Evolutionary conservation across 257 asterid genomes (phyloP).

Genomic region (Orobanche coerulescens): DNA sequence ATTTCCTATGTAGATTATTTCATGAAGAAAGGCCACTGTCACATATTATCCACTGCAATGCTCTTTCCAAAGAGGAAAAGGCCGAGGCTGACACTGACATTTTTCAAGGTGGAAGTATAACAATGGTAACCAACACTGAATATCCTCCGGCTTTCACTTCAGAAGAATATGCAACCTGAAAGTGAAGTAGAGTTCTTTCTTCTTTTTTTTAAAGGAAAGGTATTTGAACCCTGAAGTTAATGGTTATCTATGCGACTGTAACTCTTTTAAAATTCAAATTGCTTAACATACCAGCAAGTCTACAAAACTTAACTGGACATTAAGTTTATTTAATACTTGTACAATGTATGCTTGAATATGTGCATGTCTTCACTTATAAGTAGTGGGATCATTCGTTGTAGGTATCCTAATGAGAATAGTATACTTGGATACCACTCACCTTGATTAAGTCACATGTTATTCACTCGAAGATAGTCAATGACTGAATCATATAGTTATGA

Average conservation of each 20-base stretch:
- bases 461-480: too few species aligned
- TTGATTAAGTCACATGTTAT: too few species aligned
- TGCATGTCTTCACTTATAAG: too few species aligned
- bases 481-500: too few species aligned
- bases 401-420: too few species aligned
- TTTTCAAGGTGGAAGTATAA: conserved; percentile 41
- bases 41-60: conserved; percentile 80
- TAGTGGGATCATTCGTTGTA: too few species aligned
- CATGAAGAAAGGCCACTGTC: conserved; percentile 81
- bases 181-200: not conserved
- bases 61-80: conserved; percentile 52
- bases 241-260: not conserved
- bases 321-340: too few species aligned
- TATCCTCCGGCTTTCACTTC: conserved; percentile 38
- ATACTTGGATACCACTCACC: too few species aligned
- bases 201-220: not conserved
- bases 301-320: too few species aligned
- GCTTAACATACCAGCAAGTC: too few species aligned
- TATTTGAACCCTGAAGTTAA: not conserved
- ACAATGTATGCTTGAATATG: too few species aligned
- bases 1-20: conserved; percentile 50
- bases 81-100: conserved; percentile 20
- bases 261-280: too few species aligned
- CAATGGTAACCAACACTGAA: conserved; percentile 43
- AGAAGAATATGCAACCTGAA: conserved; percentile 44